phyloP scores from a whole-genome alignment of 2,329 filamentous ascomycete genomes.

The Ceratocystis huliohia region DNA sequence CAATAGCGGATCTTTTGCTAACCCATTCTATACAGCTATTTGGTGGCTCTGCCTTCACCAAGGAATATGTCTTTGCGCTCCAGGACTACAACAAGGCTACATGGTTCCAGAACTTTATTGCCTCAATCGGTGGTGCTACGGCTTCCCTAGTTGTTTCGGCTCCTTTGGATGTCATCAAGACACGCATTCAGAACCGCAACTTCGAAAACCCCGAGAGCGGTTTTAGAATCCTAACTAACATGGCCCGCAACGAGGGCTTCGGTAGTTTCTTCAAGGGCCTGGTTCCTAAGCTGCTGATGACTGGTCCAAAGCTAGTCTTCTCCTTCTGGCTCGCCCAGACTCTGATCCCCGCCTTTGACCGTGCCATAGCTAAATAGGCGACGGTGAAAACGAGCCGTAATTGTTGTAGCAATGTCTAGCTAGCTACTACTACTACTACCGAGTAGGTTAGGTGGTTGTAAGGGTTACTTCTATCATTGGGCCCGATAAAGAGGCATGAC shows the following conservation, averaged over 20 bases:
- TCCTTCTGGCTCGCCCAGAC: slow-evolving; percentile 99
- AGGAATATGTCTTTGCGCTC: slow-evolving; percentile 86
- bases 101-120: slow-evolving; percentile 95
- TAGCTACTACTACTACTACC: too few species aligned
- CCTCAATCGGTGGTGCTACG: slow-evolving; percentile 86
- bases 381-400: not conserved
- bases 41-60: slow-evolving; percentile 91
- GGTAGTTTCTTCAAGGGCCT: slow-evolving; percentile 94
- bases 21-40: slow-evolving; percentile 53
- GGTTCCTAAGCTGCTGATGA: slow-evolving; percentile 96
- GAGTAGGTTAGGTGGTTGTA: too few species aligned
- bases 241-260: slow-evolving; percentile 81
- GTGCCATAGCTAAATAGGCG: slow-evolving; percentile 31
- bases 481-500: too few species aligned
- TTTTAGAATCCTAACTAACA: slow-evolving; percentile 80
- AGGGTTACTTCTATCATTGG: too few species aligned
- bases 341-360: slow-evolving; percentile 80
- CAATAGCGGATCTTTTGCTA: not conserved
- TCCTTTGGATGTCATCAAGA: slow-evolving; percentile 95
- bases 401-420: too few species aligned
- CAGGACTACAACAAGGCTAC: slow-evolving; percentile 88
- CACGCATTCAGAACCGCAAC: slow-evolving; percentile 94
- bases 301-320: slow-evolving; percentile 95
- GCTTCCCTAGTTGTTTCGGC: slow-evolving; percentile 95
- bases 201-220: slow-evolving; percentile 96